Conservation (phyloP, 768 basidiomycete species). For the Hortiboletus flavorubellus region DNA sequence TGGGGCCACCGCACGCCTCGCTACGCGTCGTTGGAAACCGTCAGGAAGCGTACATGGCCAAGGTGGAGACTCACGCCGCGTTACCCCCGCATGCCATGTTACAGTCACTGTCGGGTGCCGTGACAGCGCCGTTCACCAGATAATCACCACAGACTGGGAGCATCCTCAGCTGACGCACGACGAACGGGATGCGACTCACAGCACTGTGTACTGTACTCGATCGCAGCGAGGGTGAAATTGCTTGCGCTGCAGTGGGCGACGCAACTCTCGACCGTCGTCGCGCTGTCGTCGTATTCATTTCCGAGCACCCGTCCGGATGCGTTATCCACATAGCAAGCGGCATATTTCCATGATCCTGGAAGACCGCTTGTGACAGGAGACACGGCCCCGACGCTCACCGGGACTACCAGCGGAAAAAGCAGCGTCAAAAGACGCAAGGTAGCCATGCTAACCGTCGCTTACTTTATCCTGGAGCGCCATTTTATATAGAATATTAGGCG, state of each 20-base stretch:
- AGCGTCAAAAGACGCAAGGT: background rate
- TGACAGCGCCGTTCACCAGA: conserved; percentile 57
- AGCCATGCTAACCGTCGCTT: background rate
- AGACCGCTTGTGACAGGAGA: conserved; percentile 49
- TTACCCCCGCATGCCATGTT: conserved; percentile 75
- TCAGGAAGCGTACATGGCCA: background rate
- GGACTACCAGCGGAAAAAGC: background rate
- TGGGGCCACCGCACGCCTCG: conserved; percentile 69
- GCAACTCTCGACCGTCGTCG: conserved; percentile 61
- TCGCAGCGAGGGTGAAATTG: conserved; percentile 64
- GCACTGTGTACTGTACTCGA: conserved; percentile 57
- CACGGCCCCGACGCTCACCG: background rate
- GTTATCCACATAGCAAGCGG: conserved; percentile 71
- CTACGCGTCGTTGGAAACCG: conserved; percentile 28
- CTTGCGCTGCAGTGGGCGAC: conserved; percentile 51
- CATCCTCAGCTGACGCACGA: conserved; percentile 1
- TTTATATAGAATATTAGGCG: background rate
- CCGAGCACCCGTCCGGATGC: conserved; percentile 60
- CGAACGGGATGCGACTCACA: conserved; percentile 36
- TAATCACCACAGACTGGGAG: conserved; percentile 65
- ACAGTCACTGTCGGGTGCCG: conserved; percentile 50
- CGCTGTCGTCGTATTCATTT: conserved; percentile 36
- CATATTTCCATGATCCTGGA: conserved; percentile 55
- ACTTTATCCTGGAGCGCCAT: background rate
- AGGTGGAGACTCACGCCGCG: conserved; percentile 42